phyloP scores from a whole-genome alignment of 306 rosid genomes.

The Pterocarpus santalinus region DNA sequence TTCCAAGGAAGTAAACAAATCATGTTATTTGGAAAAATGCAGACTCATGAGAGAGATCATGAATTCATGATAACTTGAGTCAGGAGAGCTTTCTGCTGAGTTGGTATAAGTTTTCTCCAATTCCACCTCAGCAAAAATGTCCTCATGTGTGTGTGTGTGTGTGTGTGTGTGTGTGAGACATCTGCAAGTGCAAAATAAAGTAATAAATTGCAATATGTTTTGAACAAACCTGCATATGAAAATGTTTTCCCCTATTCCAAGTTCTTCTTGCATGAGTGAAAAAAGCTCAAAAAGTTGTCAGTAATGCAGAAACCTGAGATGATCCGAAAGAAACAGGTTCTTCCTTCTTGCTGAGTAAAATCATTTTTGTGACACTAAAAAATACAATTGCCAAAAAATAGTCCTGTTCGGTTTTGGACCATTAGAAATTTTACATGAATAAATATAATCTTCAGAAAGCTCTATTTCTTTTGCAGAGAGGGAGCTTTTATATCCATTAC shows the following conservation, averaged over 20 bases:
- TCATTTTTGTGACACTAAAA: slow-evolving; percentile 77
- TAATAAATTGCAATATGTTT: background rate
- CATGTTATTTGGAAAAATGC: slow-evolving; percentile 53
- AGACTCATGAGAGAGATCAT: slow-evolving; percentile 57
- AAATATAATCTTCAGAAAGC: slow-evolving; percentile 90
- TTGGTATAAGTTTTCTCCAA: slow-evolving; percentile 49
- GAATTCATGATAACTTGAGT: slow-evolving; percentile 71
- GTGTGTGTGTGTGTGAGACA: slow-evolving; percentile 50
- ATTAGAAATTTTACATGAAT: slow-evolving; percentile 77
- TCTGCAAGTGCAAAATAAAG: slow-evolving; percentile 46
- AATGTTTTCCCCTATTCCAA: slow-evolving; percentile 63
- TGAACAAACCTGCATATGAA: slow-evolving; percentile 64
- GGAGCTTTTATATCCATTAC: slow-evolving; percentile 57
- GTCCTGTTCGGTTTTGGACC: slow-evolving; percentile 90
- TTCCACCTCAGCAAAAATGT: slow-evolving; percentile 59
- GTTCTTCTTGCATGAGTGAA: slow-evolving; percentile 64
- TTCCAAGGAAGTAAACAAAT: slow-evolving; percentile 22
- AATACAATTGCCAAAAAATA: slow-evolving; percentile 84
- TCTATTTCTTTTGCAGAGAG: slow-evolving; percentile 83
- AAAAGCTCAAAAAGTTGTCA: slow-evolving; percentile 51
- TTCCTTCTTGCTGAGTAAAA: slow-evolving; percentile 57
- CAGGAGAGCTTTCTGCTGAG: slow-evolving; percentile 62
- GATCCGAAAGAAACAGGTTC: slow-evolving; percentile 48
- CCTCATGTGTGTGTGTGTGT: slow-evolving; percentile 26
- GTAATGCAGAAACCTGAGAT: slow-evolving; percentile 44